Evolutionary conservation across 176 grass and related monocot genomes (phyloP), one percentile per base, ranked within the genome.

Genomic region (Ananas comosus): DNA sequence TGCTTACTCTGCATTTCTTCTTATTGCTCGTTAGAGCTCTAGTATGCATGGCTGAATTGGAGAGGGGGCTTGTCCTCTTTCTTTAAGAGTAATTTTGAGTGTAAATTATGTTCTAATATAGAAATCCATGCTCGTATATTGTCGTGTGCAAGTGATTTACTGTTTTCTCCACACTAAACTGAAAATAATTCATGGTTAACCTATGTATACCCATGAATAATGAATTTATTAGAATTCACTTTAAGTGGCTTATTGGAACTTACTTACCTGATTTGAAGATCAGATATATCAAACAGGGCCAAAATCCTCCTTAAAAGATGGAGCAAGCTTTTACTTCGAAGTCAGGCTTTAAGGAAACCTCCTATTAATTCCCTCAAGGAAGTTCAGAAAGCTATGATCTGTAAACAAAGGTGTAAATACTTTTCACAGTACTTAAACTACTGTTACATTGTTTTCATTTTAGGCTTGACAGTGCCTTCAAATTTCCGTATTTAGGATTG

Each of bases 261-360:
- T 78, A 83, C 51, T 67, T 66, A 67, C 81, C 82, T 89, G 70
- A 76, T 93, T 84, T 87, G 82, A 90, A 90, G 69, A 90, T 93
- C 86, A 99, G 94, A 90, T 79, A 86, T 99, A 85, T 93, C 89
- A 79, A 85, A 86, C 77, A 99, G 75, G 82, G 89, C 94, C 13
- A 90, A 76, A 70, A 71, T 78, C 49, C 80, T 99, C 58, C 87
- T 99, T 50, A 85, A 89, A 69, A 87, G 85, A 83, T 93, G 88
- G 84, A 99, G 89, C 82, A 99, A 99, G 83, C 71, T 88, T 69
- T 81, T 97, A 47, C 63, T 88, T 63, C 81, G 82, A 48, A 93
- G 77, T 63, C 89, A 92, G 28, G 80, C 85, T 16, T 71, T 80
- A 51, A 99, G 90, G 79, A 87, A 85, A 83, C 78, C 88, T 72